Evolutionary conservation across 1,284 basidiomycete genomes (phyloP), one percentile per base, ranked within the genome.

Genomic region (Phlebopus sp.): DNA sequence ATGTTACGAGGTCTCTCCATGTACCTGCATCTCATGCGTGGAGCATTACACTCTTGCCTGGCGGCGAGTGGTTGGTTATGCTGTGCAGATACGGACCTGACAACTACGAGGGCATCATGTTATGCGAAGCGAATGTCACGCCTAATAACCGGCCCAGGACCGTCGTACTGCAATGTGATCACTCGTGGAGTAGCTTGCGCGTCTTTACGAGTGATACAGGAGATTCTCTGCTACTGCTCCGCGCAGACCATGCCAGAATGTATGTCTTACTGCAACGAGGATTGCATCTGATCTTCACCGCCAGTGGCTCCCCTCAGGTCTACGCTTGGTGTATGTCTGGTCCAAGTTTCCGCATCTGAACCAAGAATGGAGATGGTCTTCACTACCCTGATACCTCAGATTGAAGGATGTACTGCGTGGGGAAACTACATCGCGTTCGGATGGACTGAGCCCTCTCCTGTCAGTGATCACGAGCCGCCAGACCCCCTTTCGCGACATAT

Each of bases 161-260:
- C 41, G n/a, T 32, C 4, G 7, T 34, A n/a, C 17, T 21, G 10
- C 19, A 23, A 37, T 37, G 37, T 37, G 5, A 14, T 2, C 37
- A 23, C 18, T 18, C 18, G 1, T 42, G 41, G 42, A 31, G 21
- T 19, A 45, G 31, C 19, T 46, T 55, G 49, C 25, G 32, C 8
- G 30, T 47, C 18, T 52, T 55, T 18, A 41, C 43, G 5, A 39
- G 39, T 10, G 54, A 55, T 30, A 5, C 11, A 1, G 54, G 46
- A 9, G 41, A 49, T 25, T 23, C 32, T n/a, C 6, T 55, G 4
- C 30, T 56, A 10, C 18, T 48, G 8, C 37, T 55, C 32, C 40
- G 53, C 18, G 53, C 51, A 29, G 29, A 44, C 8, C 37, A 38
- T n/a, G 11, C 21, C 13, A 15, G 14, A 25, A 27, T 11, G 53